A percentile compares a stretch with the other conserved stretches of the same genome.
These are phyloP conservation scores for Penicillium salamii DNA, from an alignment of 495 filamentous ascomycete genomes.

Conservation along the genomic window DNA sequence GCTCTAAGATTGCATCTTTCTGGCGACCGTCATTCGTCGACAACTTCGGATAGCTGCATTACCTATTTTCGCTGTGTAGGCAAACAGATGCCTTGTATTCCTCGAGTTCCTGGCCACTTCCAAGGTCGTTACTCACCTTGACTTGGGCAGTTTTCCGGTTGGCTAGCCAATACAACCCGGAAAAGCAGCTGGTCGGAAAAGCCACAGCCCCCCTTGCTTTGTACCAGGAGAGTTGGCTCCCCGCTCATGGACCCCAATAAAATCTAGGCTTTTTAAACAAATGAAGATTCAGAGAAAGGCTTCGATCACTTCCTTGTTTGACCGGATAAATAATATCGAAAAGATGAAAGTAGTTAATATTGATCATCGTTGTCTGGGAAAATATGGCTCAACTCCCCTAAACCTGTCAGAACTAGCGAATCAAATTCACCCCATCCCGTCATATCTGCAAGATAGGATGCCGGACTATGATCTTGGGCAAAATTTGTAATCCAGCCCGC, in stretches of 20 bases:
- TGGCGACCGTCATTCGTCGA: background rate
- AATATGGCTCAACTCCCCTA: conserved; percentile 3
- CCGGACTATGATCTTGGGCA: conserved; percentile 11
- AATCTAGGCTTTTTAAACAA: too few relatives aligned
- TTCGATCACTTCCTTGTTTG: too few relatives aligned
- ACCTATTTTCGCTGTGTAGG: too few relatives aligned
- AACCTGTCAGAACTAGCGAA: conserved; percentile 13
- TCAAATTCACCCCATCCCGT: conserved; percentile 29
- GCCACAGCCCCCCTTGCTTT: background rate
- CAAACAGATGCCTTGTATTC: too few relatives aligned
- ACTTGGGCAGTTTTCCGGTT: background rate
- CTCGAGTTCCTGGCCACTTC: too few relatives aligned
- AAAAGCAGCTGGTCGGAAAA: background rate
- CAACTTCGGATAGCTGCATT: too few relatives aligned
- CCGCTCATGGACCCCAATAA: too few relatives aligned
- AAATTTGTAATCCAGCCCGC: conserved; percentile 10
- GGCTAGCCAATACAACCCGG: background rate
- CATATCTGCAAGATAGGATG: conserved; percentile 14
- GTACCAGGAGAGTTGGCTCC: too few relatives aligned
- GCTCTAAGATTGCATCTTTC: conserved; percentile 2
- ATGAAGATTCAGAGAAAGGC: too few relatives aligned
- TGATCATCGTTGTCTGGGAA: background rate
- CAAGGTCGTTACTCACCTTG: too few relatives aligned
- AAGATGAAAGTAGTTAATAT: background rate
- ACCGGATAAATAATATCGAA: too few relatives aligned